Base-by-base conservation (phyloP, 495 filamentous ascomycete species). In the Pseudotulostoma volvatum region DNA sequence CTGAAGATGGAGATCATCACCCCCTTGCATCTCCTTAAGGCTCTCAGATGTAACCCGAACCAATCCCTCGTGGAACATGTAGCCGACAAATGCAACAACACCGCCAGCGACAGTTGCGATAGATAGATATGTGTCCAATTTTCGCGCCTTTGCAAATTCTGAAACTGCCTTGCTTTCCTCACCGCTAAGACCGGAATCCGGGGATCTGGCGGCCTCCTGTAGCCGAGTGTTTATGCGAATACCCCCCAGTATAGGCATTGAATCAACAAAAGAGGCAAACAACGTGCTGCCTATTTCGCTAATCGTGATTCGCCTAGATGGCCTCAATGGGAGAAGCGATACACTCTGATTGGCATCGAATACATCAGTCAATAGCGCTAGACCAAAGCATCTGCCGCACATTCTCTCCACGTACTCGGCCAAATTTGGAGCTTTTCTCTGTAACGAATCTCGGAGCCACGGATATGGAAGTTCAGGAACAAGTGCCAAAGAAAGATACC, bases 401-500 rank as follows among this genome's bases (percentile, higher is more conserved):
- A 73, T 48, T 14, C 63, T 56, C 37, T 67, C 53, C 17, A 71
- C 66, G 53, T 79, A 86, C 11, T 41, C 53, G 11, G 60, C 53
- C 20, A 88, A 43, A 2, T 48, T 50, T 3, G 63, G 60, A 36
- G 71, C 80, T 45, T 73, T 70, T 31, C 45, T 53, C 38, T 60
- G 54, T 55, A 94, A 66, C 5, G 67, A 62, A 35, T 77, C 70
- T 34, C 64, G 60, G 15, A 93, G 64, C 75, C 82, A 94, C 17
- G 71, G 53, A 36, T 79, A 68, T 15, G 84, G 80, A 18, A 90
- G 52, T 0, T 78, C 67, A 2, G 81, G 74, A 14, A 79, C 64
- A 2, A 82, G 57, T 55, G 81, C 79, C 31, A 95, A 54, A 5
- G 73, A 68, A 31, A 95, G 57, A 55, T 88, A 93, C 15, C 74